phyloP scores from a whole-genome alignment of 2,329 filamentous ascomycete species.

The Trichoderma gracile region DNA sequence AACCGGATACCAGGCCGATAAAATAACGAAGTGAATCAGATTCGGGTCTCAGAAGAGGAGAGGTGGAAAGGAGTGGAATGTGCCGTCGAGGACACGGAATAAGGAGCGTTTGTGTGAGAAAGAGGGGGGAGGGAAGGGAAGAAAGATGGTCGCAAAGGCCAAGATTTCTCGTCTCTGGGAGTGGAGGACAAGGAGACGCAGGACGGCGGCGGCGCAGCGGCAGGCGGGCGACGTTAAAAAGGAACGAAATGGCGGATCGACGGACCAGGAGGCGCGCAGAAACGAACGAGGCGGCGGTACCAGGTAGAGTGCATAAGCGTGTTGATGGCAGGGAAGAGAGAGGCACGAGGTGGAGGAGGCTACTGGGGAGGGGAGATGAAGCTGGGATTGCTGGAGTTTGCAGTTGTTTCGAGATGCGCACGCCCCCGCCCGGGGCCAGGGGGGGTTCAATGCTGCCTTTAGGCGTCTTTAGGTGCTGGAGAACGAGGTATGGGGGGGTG shows the following conservation, averaged over 20 bases:
- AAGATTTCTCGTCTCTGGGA: conserved; percentile 16
- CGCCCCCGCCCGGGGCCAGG: conserved; percentile 3
- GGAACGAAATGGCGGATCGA: conserved; percentile 30
- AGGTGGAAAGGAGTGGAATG: conserved; percentile 38
- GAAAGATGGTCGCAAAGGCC: conserved; percentile 1
- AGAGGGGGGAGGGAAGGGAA: conserved; percentile 9
- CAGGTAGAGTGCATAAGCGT: conserved; percentile 13
- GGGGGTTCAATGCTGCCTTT: background rate
- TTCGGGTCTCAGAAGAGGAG: conserved; percentile 28
- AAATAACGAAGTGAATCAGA: conserved; percentile 21
- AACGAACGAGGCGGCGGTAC: conserved; percentile 15
- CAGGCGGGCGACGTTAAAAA: conserved; percentile 37
- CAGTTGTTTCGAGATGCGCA: conserved; percentile 22
- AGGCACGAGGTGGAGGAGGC: conserved; percentile 7
- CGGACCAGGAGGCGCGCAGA: background rate
- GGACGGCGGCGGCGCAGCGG: no score
- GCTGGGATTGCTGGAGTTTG: conserved; percentile 21
- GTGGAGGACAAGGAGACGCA: conserved; percentile 32
- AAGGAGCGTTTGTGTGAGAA: conserved; percentile 18
- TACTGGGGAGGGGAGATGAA: conserved; percentile 1
- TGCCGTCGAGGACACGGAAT: conserved; percentile 37
- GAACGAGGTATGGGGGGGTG: no score
- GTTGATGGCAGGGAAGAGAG: background rate
- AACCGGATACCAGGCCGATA: conserved; percentile 17
- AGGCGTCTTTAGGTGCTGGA: background rate